Conservation (phyloP, 257 asterid species). For the Nicotiana tabacum region DNA sequence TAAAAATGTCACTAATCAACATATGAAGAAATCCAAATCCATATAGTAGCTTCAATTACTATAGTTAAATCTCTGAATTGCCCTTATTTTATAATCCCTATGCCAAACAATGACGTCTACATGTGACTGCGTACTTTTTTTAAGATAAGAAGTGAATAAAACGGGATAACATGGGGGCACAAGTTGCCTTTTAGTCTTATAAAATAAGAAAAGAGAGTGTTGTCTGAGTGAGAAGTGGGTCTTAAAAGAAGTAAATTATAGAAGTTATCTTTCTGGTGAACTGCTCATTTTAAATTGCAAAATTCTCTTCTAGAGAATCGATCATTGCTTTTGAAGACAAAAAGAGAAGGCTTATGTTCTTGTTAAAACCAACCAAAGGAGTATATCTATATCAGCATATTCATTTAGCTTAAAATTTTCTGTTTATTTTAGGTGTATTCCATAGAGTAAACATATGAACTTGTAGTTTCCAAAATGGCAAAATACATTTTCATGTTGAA, state of each 20-base stretch:
- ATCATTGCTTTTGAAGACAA: neutral
- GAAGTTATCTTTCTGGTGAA: neutral
- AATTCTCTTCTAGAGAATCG: neutral
- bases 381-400: neutral
- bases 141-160: neutral
- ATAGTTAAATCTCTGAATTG: neutral
- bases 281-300: neutral
- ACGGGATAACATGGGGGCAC: neutral
- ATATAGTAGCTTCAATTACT: neutral
- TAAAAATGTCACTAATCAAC: neutral
- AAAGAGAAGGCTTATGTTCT: neutral
- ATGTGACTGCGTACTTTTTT: neutral
- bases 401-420: neutral
- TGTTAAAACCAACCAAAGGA: neutral
- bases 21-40: neutral
- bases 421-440: neutral
- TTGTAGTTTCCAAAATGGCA: neutral
- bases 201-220: neutral
- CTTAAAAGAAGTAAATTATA: neutral
- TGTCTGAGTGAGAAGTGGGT: neutral
- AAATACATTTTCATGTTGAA: neutral
- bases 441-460: neutral
- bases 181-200: neutral
- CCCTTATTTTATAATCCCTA: neutral
- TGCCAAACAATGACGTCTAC: neutral